Conservation (phyloP, 1,139 yeast species). For the Taphrina pruni region DNA sequence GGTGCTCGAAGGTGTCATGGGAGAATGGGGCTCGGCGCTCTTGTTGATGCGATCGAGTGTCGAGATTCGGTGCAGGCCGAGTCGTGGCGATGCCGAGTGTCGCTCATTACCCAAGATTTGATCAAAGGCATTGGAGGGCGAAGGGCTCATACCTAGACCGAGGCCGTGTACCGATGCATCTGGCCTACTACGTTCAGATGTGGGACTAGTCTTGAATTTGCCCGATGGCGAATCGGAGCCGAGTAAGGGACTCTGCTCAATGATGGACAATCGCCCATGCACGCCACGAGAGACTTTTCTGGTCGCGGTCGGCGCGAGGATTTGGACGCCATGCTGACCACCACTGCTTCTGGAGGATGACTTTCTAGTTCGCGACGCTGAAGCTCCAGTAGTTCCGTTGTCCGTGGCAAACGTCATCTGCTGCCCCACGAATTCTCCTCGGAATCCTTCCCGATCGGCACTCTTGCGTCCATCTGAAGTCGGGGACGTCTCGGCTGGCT, state of each 20-base stretch:
- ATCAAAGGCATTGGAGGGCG: slow-evolving; percentile 11
- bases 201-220: background rate
- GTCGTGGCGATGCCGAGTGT: slow-evolving; percentile 1
- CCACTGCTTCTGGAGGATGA: background rate
- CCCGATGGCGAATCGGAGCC: background rate
- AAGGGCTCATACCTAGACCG: slow-evolving; percentile 22
- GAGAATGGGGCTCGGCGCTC: slow-evolving; percentile 5
- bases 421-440: background rate
- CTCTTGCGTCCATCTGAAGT: background rate
- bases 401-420: background rate
- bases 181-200: background rate
- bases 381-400: background rate
- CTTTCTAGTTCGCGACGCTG: background rate
- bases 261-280: slow-evolving; percentile 17
- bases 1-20: slow-evolving; percentile 1
- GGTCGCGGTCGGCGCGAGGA: background rate
- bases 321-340: background rate
- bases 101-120: slow-evolving; percentile 2
- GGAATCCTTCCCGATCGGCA: slow-evolving; percentile 6
- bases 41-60: slow-evolving; percentile 24
- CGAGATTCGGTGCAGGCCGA: background rate
- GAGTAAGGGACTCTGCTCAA: slow-evolving; percentile 20
- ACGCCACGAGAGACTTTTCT: background rate
- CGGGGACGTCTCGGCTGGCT: background rate
- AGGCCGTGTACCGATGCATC: slow-evolving; percentile 16